Base-by-base conservation (phyloP, 2,329 filamentous ascomycete species). In the Claviceps spartinae region DNA sequence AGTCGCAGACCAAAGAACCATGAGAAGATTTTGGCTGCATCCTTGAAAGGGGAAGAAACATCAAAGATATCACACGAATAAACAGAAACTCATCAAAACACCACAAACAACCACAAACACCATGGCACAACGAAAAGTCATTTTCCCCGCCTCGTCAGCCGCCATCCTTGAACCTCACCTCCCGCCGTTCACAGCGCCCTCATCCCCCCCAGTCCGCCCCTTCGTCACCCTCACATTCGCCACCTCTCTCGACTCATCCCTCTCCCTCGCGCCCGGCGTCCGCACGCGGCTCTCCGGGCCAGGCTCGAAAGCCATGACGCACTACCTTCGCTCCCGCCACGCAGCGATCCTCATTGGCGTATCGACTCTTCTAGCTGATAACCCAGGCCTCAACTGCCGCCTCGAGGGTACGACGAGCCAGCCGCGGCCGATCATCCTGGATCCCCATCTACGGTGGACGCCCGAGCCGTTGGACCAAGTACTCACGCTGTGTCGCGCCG, bases 261-360 rank as follows among this genome's bases (percentile, higher is more conserved):
- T 94, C 49, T 80, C 89, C 1, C 75, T 91, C 30, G 76, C 83
- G 0, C 88, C 88, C 0, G 89, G 89, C 14, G 74, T 81, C n/a
- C 86, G 85, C 58, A 97, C 91, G 2, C 74, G 78, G 0, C 78
- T 97, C 14, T 97, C 91, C 1, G 90, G 90, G 3, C 79, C 85
- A 0, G 75, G 83, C 56, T 88, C 88, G 40, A 95, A 95, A 67
- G 79, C 86, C 50, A 94, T 97, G 88, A 96, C 91, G 0, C 91
- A 97, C 67, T 88, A 86, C 64, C 78, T 97, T 30, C 86, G 91
- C 60, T 83, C 83, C 13, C 78, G 77, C 16, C 89, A 97, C 68
- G 81, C 86, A 56, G 88, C 87, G 41, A 95, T 96, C 58, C 75
- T 94, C 24, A 74, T 97, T 36, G 91, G 91, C 22, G 87, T 85